Conservation (phyloP, 768 basidiomycete genomes). For the Lentinula sp. region DNA sequence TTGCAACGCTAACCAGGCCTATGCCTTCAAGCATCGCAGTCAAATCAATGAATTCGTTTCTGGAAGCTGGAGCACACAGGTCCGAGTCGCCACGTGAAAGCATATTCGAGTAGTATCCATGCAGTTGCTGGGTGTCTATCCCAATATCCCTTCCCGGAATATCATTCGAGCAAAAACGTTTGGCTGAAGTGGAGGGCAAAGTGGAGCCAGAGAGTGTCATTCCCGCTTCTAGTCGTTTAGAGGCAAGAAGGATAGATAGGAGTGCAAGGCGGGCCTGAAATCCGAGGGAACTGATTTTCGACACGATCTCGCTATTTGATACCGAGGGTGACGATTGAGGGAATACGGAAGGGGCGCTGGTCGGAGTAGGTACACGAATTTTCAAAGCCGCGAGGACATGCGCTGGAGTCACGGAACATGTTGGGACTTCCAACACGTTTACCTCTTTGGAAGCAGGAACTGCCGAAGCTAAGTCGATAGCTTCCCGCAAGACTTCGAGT, state of each 20-base stretch:
- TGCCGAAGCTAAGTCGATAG: constrained; percentile 64
- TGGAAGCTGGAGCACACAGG: constrained; percentile 58
- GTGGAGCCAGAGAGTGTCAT: constrained; percentile 41
- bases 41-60: constrained; percentile 74
- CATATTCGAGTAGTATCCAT: constrained; percentile 56
- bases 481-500: constrained; percentile 75
- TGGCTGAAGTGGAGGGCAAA: constrained; percentile 37
- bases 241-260: constrained; percentile 56
- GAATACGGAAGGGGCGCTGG: constrained; percentile 10
- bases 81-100: constrained; percentile 51
- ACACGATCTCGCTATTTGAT: constrained; percentile 55
- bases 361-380: constrained; percentile 47
- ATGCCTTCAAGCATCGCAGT: constrained; percentile 67
- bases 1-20: constrained; percentile 49
- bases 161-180: constrained; percentile 40
- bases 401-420: constrained; percentile 46
- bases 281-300: constrained; percentile 63
- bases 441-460: constrained; percentile 12
- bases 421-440: constrained; percentile 23
- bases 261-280: constrained; percentile 72
- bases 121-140: constrained; percentile 57
- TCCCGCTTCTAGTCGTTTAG: constrained; percentile 53
- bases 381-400: constrained; percentile 75
- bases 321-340: constrained; percentile 14
- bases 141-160: constrained; percentile 22